These are phyloP conservation scores for Centaurea solstitialis DNA, from an alignment of 129 eudicot species.

Conservation along the genomic window DNA sequence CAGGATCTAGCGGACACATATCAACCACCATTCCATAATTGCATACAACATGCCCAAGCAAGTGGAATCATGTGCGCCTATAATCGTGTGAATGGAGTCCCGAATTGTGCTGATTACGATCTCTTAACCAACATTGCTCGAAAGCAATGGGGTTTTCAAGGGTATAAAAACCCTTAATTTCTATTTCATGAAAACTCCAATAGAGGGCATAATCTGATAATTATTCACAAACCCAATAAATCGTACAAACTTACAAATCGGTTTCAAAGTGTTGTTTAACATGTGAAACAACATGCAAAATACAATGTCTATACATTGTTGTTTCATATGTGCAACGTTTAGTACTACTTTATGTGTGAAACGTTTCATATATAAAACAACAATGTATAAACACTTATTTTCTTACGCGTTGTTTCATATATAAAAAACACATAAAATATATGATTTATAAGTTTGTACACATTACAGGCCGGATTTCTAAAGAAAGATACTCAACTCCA, in stretches of 20 bases:
- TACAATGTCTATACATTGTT: not conserved
- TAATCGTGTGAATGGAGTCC: slow-evolving; percentile 81
- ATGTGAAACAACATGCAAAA: not conserved
- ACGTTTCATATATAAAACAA: not conserved
- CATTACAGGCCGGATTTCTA: not conserved
- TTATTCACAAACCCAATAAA: not conserved
- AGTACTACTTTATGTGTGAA: not conserved
- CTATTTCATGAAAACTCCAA: not conserved
- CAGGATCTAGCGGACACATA: slow-evolving; percentile 94
- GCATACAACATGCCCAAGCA: slow-evolving; percentile 75
- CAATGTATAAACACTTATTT: not conserved
- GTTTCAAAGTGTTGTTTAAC: not conserved
- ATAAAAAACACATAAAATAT: not conserved
- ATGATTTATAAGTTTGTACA: not conserved
- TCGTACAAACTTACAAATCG: not conserved
- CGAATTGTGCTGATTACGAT: slow-evolving; percentile 70
- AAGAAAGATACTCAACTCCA: not conserved
- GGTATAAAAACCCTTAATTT: slow-evolving; percentile 32
- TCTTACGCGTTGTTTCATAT: not conserved
- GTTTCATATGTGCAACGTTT: not conserved
- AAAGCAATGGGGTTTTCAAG: slow-evolving; percentile 69
- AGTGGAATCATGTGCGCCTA: slow-evolving; percentile 98
- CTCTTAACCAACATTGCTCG: slow-evolving; percentile 68
- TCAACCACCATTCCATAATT: slow-evolving; percentile 88
- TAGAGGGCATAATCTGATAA: not conserved